Evolutionary conservation across 345 rosid species (phyloP).

Genomic region (Toxicodendron radicans): DNA sequence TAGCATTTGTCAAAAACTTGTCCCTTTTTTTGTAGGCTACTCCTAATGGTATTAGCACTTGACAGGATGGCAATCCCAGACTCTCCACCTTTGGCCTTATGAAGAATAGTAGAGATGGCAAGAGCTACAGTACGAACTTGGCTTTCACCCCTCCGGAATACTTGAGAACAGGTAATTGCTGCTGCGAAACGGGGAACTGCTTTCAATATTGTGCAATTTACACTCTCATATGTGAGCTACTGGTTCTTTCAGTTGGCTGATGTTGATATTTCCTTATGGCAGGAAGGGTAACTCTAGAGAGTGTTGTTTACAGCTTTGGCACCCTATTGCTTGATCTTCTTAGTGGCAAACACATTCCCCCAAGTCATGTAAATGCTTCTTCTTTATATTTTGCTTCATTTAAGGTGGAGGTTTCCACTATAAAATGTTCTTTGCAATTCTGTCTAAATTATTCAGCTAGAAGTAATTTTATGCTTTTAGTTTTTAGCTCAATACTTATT

Average conservation of each 20-base stretch:
- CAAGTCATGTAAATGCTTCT: slow-evolving; percentile 70
- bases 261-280: slow-evolving; percentile 16
- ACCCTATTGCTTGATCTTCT: slow-evolving; percentile 84
- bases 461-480: not conserved
- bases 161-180: slow-evolving; percentile 66
- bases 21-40: slow-evolving; percentile 8
- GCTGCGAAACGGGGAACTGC: slow-evolving; percentile 4
- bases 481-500: slow-evolving; percentile 10
- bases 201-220: not conserved
- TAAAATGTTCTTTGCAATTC: not conserved
- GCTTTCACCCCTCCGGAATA: slow-evolving; percentile 93
- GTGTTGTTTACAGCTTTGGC: slow-evolving; percentile 87
- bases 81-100: slow-evolving; percentile 85
- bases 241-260: slow-evolving; percentile 3
- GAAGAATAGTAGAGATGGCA: slow-evolving; percentile 94
- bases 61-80: slow-evolving; percentile 79
- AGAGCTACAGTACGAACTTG: slow-evolving; percentile 88
- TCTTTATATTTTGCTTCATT: slow-evolving; percentile 13
- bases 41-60: slow-evolving; percentile 20
- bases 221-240: slow-evolving; percentile 7
- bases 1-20: not conserved
- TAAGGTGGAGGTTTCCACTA: slow-evolving; percentile 3
- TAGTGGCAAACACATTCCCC: slow-evolving; percentile 93
- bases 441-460: not conserved
- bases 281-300: slow-evolving; percentile 85